A percentile compares a stretch with the other conserved stretches of the same genome.
Evolutionary conservation across 192 early-diverging fungal species (phyloP).

Genomic region (Phycomyces nitens): DNA sequence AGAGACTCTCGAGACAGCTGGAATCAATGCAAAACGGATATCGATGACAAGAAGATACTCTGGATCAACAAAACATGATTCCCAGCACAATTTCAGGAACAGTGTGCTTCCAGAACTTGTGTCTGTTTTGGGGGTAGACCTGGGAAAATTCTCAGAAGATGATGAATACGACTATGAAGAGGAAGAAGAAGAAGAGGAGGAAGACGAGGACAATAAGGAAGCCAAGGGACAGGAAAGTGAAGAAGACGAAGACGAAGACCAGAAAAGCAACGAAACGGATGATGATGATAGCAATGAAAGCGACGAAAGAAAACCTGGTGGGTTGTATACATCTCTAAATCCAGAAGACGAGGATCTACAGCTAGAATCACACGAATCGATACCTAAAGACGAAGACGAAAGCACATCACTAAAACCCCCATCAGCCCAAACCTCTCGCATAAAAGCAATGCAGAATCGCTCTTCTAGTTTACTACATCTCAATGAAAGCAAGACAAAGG

Average conservation of each 20-base stretch:
- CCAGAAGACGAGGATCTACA: neutral
- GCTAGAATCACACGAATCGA: neutral
- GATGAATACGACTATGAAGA: slow-evolving; percentile 29
- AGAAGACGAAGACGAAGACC: slow-evolving; percentile 21
- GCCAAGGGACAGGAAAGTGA: slow-evolving; percentile 16
- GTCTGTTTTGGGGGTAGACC: slow-evolving; percentile 33
- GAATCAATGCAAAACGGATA: slow-evolving; percentile 34
- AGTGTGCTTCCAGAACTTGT: slow-evolving; percentile 40
- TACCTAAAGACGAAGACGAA: slow-evolving; percentile 1
- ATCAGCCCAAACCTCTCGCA: neutral
- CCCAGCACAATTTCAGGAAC: slow-evolving; percentile 26
- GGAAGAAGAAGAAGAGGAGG: slow-evolving; percentile 26
- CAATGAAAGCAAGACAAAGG: slow-evolving; percentile 7
- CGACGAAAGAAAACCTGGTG: neutral
- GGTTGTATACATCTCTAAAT: too few relatives aligned
- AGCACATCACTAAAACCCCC: neutral
- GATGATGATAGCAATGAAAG: slow-evolving; percentile 3
- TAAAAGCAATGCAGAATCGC: neutral
- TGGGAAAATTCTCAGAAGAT: slow-evolving; percentile 33
- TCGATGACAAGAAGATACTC: slow-evolving; percentile 26
- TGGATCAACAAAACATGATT: slow-evolving; percentile 14
- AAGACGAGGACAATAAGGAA: slow-evolving; percentile 5
- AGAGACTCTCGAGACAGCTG: slow-evolving; percentile 34
- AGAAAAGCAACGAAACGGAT: neutral
- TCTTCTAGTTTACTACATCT: slow-evolving; percentile 17